Percentiles rank a stretch among this genome's conserved stretches.
Evolutionary conservation across 1,284 basidiomycete genomes (phyloP).

Genomic region (Xerocomus amazonicus): DNA sequence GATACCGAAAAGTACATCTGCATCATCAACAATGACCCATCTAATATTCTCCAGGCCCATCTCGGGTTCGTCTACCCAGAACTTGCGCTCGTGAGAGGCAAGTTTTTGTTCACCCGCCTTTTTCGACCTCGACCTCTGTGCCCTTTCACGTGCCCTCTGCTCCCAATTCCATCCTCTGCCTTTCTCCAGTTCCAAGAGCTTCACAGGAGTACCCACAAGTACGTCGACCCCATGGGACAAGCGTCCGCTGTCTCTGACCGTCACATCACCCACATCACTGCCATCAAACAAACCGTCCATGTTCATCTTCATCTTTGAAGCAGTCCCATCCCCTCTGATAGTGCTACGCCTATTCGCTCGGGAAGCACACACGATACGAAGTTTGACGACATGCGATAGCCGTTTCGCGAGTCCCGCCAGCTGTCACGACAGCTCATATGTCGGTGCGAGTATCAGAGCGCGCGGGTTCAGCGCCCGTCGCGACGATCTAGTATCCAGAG

Average conservation of each 20-base stretch:
- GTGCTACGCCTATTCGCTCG: constrained; percentile 50
- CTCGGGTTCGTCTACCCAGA: constrained; percentile 44
- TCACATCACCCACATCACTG: constrained; percentile 13
- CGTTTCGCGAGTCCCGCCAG: constrained; percentile 70
- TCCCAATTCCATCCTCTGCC: constrained; percentile 65
- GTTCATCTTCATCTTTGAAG: constrained; percentile 48
- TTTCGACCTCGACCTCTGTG: constrained; percentile 21
- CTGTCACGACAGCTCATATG: constrained; percentile 84
- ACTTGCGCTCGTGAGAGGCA: constrained; percentile 23
- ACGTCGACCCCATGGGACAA: constrained; percentile 56
- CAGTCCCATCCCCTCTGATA: constrained; percentile 36
- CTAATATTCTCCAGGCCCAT: constrained; percentile 65
- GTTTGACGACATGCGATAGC: constrained; percentile 69
- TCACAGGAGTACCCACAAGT: constrained; percentile 74
- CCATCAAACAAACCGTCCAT: constrained; percentile 21
- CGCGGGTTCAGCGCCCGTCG: constrained; percentile 53
- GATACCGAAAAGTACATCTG: constrained; percentile 83
- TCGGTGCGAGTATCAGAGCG: constrained; percentile 78
- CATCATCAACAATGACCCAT: constrained; percentile 87
- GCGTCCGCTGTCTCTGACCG: constrained; percentile 10
- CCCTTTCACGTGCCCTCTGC: constrained; percentile 31
- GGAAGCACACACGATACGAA: constrained; percentile 71
- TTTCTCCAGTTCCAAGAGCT: constrained; percentile 66
- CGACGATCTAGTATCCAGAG: constrained; percentile 4
- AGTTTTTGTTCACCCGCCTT: constrained; percentile 25